These are phyloP conservation scores for Cyberlindnera nakhonratchasimensis DNA, from an alignment of 805 yeast species.

Conservation along the genomic window DNA sequence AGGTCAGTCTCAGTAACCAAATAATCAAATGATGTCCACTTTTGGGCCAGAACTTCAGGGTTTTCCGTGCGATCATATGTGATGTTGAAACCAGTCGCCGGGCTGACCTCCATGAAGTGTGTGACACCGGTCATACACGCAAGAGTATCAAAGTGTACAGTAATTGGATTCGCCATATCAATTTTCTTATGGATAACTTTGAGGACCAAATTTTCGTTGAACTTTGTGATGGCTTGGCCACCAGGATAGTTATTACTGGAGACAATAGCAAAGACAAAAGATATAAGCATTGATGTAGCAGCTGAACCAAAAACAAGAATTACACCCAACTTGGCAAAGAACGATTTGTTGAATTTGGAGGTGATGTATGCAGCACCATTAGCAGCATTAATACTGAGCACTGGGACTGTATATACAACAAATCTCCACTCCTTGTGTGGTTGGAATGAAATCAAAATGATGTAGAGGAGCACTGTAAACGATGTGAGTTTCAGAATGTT, in stretches of 20 bases:
- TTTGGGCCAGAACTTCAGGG: conserved; percentile 29
- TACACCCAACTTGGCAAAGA: conserved; percentile 15
- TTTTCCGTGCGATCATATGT: conserved; percentile 78
- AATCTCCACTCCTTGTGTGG: conserved; percentile 97
- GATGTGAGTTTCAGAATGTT: conserved; percentile 43
- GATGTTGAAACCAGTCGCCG: conserved; percentile 27
- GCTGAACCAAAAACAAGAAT: conserved; percentile 26
- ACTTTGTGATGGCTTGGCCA: conserved; percentile 60
- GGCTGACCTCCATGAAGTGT: conserved; percentile 60
- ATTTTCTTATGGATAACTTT: conserved; percentile 8
- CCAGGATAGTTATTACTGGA: conserved; percentile 88
- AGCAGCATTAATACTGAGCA: conserved; percentile 61
- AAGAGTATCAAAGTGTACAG: conserved; percentile 73
- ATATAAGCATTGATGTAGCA: conserved; percentile 35
- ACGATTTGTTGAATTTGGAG: conserved; percentile 18
- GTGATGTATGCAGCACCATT: conserved; percentile 45
- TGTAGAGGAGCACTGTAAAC: conserved; percentile 49
- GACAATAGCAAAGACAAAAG: conserved; percentile 52
- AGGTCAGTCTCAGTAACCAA: conserved; percentile 40
- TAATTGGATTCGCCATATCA: conserved; percentile 22
- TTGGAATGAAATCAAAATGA: conserved; percentile 68
- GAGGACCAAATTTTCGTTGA: conserved; percentile 43
- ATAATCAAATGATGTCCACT: conserved; percentile 51
- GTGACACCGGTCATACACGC: conserved; percentile 88
- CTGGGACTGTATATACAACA: conserved; percentile 71